phyloP scores from a whole-genome alignment of 192 early-diverging fungal genomes.

The Backusella circina region DNA sequence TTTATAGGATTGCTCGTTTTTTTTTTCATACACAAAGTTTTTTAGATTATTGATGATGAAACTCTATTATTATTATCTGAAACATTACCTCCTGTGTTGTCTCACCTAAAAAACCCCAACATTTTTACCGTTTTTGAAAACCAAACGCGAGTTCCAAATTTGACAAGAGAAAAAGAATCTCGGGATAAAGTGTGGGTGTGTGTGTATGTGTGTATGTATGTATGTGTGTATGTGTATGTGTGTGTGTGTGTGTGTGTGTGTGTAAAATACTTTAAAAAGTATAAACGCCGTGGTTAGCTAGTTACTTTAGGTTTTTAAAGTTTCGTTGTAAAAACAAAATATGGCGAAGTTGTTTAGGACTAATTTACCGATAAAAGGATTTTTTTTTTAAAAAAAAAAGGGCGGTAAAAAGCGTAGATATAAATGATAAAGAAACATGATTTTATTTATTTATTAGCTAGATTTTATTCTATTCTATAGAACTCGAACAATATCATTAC shows the following conservation, averaged over 20 bases:
- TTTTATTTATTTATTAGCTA: background rate
- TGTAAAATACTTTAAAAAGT: background rate
- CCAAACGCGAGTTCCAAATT: background rate
- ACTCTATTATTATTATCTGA: background rate
- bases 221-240: background rate
- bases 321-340: background rate
- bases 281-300: background rate
- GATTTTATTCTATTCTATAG: background rate
- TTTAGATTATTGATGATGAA: background rate
- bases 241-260: background rate
- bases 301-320: background rate
- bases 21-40: background rate
- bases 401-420: background rate
- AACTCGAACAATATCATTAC: background rate
- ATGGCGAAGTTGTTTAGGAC: background rate
- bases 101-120: background rate
- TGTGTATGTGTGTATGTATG: background rate
- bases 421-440: background rate
- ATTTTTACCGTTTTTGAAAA: constrained; percentile 5
- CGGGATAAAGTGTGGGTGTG: background rate
- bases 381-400: background rate
- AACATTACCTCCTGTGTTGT: background rate
- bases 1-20: background rate
- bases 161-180: background rate
- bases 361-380: background rate